These are phyloP conservation scores for Licmophora abbreviata DNA, from an alignment of 108 stramenopile genomes.

Conservation along the genomic window DNA sequence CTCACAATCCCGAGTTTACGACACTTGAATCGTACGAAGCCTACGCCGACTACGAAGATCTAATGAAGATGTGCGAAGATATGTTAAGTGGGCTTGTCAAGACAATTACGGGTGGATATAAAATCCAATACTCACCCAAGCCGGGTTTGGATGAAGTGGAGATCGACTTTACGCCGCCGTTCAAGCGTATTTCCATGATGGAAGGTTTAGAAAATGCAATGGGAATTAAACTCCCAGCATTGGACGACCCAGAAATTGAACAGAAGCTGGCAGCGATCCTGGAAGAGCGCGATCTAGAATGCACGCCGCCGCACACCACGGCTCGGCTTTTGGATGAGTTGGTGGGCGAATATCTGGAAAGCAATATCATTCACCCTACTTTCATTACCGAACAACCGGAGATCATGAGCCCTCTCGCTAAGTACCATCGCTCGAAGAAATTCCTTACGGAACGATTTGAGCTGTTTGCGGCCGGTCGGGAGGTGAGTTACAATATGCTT, in stretches of 20 bases:
- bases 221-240: conserved; percentile 70
- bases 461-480: conserved; percentile 95
- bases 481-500: conserved; percentile 44
- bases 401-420: conserved; percentile 98
- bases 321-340: conserved; percentile 94
- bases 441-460: conserved; percentile 98
- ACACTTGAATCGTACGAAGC: conserved; percentile 99
- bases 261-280: conserved; percentile 67
- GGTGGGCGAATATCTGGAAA: conserved; percentile 96
- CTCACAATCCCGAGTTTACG: conserved; percentile 99
- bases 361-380: conserved; percentile 79
- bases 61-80: conserved; percentile 97
- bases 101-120: conserved; percentile 89
- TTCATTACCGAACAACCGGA: conserved; percentile 96
- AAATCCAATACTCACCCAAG: conserved; percentile 94
- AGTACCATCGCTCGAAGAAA: conserved; percentile 92
- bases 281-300: conserved; percentile 75
- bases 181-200: conserved; percentile 95
- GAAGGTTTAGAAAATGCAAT: conserved; percentile 91
- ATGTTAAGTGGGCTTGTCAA: conserved; percentile 94
- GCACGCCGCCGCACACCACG: conserved; percentile 92
- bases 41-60: conserved; percentile 98
- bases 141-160: conserved; percentile 82
- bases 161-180: conserved; percentile 98
- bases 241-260: conserved; percentile 83